phyloP scores from a whole-genome alignment of 768 basidiomycete species.

The Scleroderma bovista region DNA sequence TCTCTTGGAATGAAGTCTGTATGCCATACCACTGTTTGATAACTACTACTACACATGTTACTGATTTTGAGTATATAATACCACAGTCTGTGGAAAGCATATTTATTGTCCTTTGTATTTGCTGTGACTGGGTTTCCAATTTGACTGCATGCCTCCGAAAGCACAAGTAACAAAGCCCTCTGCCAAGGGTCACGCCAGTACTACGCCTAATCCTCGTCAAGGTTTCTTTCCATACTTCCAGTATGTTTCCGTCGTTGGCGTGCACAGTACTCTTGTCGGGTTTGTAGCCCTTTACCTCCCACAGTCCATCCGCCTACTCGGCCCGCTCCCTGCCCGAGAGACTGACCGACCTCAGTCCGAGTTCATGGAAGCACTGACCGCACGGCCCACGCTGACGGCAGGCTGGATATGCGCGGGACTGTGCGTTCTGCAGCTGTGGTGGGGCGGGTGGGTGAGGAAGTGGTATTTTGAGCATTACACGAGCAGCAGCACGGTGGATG shows the following conservation, averaged over 20 bases:
- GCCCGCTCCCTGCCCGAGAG: conserved; percentile 27
- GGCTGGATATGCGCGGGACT: conserved; percentile 53
- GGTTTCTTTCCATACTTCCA: conserved; percentile 45
- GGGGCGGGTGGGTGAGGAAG: conserved; percentile 59
- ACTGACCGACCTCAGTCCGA: conserved; percentile 64
- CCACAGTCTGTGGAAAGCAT: not conserved
- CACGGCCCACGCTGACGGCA: conserved; percentile 52
- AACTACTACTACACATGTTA: not conserved
- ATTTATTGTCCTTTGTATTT: not conserved
- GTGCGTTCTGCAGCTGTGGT: conserved; percentile 57
- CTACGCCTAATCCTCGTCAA: not conserved
- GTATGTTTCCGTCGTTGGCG: conserved; percentile 63
- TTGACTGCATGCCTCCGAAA: not conserved
- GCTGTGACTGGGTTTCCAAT: too few relatives aligned
- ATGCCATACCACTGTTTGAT: not conserved
- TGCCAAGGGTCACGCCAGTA: not conserved
- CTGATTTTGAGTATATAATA: not conserved
- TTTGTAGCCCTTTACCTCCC: conserved; percentile 72
- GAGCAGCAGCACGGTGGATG: conserved; percentile 38
- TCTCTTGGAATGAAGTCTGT: not conserved
- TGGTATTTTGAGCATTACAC: conserved; percentile 47
- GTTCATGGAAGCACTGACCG: conserved; percentile 63
- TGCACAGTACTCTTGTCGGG: conserved; percentile 58
- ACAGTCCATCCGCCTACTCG: conserved; percentile 44
- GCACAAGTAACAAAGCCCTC: not conserved